Evolutionary conservation across 345 rosid species (phyloP).

Genomic region (Aurinia saxatilis): DNA sequence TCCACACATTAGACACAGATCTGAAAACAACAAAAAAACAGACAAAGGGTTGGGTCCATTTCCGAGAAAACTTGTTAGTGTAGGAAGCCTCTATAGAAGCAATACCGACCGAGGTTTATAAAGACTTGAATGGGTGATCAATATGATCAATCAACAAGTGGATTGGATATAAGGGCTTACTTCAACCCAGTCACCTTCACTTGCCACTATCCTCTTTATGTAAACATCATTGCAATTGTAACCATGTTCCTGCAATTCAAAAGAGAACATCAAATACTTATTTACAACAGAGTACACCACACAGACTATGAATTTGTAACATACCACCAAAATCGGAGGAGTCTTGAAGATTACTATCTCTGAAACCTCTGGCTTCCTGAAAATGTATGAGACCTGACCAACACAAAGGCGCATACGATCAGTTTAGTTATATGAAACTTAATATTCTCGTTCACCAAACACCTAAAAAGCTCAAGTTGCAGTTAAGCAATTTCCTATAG

Average conservation of each 20-base stretch:
- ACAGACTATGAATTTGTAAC: not conserved
- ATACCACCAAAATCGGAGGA: slow-evolving; percentile 72
- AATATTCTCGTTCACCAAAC: not conserved
- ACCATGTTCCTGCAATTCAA: slow-evolving; percentile 47
- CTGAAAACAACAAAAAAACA: not conserved
- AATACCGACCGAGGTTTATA: slow-evolving; percentile 16
- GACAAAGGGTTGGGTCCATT: not conserved
- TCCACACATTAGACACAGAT: not conserved
- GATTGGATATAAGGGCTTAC: slow-evolving; percentile 47
- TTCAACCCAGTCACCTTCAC: slow-evolving; percentile 78
- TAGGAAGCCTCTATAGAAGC: not conserved
- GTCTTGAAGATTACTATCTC: slow-evolving; percentile 84
- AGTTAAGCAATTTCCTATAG: not conserved
- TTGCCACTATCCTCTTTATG: slow-evolving; percentile 91
- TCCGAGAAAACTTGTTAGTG: slow-evolving; percentile 8
- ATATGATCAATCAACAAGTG: slow-evolving; percentile 30
- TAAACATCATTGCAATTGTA: slow-evolving; percentile 52
- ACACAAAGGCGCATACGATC: not conserved
- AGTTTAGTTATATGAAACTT: not conserved
- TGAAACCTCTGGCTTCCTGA: slow-evolving; percentile 75
- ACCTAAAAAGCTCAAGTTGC: not conserved
- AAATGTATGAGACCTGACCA: slow-evolving; percentile 70
- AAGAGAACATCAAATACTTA: not conserved
- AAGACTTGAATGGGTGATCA: slow-evolving; percentile 6
- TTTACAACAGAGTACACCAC: not conserved